Percentiles rank a stretch among this genome's conserved stretches.
These are phyloP conservation scores for Chaetomium strumarium DNA, from an alignment of 2,329 filamentous ascomycete genomes.

Conservation along the genomic window DNA sequence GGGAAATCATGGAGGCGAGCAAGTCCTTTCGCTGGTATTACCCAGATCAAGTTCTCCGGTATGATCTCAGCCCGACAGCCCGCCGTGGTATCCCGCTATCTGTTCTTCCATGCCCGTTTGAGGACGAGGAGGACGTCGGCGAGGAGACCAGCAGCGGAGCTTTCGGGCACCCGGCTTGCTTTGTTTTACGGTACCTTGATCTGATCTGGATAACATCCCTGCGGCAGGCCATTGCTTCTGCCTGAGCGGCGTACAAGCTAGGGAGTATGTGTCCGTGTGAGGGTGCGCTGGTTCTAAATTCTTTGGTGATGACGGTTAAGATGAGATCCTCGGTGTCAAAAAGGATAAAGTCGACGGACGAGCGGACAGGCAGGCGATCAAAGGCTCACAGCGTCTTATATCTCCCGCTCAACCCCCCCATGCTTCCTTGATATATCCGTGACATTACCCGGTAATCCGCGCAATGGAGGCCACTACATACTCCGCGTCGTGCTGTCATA, in stretches of 20 bases:
- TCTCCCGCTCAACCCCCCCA: too few species aligned
- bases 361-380: too few species aligned
- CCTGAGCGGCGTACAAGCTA: constrained; percentile 17
- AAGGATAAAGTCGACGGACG: too few species aligned
- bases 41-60: constrained; percentile 87
- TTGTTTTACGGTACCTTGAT: constrained; percentile 43
- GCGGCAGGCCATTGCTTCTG: constrained; percentile 27
- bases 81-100: neutral
- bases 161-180: constrained; percentile 43
- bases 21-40: constrained; percentile 95
- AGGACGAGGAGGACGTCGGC: neutral
- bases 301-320: too few species aligned
- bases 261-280: neutral
- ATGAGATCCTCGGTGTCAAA: too few species aligned
- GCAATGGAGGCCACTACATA: too few species aligned
- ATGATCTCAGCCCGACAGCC: constrained; percentile 61
- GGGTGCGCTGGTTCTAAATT: neutral
- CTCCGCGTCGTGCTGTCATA: too few species aligned
- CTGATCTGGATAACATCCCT: constrained; percentile 31
- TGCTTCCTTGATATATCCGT: too few species aligned
- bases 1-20: constrained; percentile 50
- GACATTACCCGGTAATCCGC: too few species aligned
- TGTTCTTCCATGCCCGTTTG: neutral
- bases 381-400: too few species aligned
- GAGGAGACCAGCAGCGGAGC: constrained; percentile 33